These are phyloP conservation scores for Botryotinia calthae DNA, from an alignment of 2,329 filamentous ascomycete genomes.

Conservation along the genomic window DNA sequence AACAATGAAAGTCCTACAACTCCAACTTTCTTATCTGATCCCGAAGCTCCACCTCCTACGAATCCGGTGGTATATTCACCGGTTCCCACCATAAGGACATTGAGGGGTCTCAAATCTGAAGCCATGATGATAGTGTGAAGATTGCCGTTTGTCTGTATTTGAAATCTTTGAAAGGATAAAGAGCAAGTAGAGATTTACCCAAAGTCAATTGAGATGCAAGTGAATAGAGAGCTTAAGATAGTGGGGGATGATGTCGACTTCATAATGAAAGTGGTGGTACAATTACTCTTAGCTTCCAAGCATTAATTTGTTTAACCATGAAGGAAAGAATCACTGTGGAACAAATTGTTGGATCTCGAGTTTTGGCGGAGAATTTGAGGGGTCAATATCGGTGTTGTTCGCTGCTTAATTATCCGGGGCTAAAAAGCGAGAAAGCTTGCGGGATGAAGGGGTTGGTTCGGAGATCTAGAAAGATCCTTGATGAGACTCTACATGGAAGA, in stretches of 20 bases:
- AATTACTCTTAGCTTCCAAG: background rate
- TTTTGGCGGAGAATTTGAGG: slow-evolving; percentile 22
- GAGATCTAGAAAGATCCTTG: slow-evolving; percentile 2
- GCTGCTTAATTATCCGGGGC: slow-evolving; percentile 20
- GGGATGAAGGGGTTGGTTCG: slow-evolving; percentile 12
- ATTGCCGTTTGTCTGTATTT: background rate
- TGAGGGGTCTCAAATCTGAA: slow-evolving; percentile 29
- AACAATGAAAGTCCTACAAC: slow-evolving; percentile 89
- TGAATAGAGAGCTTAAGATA: background rate
- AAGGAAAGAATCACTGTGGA: background rate
- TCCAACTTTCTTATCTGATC: slow-evolving; percentile 93
- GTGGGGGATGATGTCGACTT: slow-evolving; percentile 2
- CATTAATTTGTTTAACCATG: background rate
- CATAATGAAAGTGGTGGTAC: slow-evolving; percentile 2
- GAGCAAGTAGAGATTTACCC: background rate
- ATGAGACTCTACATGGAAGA: background rate
- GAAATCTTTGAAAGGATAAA: background rate
- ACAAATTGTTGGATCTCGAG: slow-evolving; percentile 11
- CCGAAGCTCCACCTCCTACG: slow-evolving; percentile 77
- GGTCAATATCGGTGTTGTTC: slow-evolving; percentile 4
- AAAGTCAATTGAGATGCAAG: slow-evolving; percentile 5
- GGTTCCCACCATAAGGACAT: slow-evolving; percentile 57
- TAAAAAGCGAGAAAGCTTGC: slow-evolving; percentile 14
- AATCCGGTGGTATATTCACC: slow-evolving; percentile 97
- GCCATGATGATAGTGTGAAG: slow-evolving; percentile 10